Conservation (phyloP, 2,329 filamentous ascomycete genomes). For the Pseudogymnoascus sp. region DNA sequence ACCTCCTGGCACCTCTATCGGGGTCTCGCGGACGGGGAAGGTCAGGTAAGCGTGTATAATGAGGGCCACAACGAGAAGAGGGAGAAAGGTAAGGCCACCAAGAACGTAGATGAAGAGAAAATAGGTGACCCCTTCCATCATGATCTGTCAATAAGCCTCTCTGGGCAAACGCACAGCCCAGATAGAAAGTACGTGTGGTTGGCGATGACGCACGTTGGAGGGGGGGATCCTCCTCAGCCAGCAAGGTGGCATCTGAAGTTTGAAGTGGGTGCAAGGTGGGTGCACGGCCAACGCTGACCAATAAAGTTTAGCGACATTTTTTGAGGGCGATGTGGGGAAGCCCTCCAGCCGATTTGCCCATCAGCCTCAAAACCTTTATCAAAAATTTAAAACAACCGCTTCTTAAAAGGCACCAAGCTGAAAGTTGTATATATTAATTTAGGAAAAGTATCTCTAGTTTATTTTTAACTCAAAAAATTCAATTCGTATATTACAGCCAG, state of each 20-base stretch:
- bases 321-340: background rate
- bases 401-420: background rate
- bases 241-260: conserved; percentile 8
- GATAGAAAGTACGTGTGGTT: background rate
- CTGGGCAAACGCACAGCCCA: background rate
- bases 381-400: background rate
- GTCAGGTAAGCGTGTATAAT: conserved; percentile 62
- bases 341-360: background rate
- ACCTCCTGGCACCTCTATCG: conserved; percentile 29
- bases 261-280: background rate
- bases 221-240: conserved; percentile 1
- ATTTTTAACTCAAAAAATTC: background rate
- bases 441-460: background rate
- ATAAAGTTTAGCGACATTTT: conserved; percentile 4
- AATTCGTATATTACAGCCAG: background rate
- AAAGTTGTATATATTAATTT: background rate
- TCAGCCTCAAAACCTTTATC: background rate
- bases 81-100: conserved; percentile 7
- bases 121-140: conserved; percentile 9
- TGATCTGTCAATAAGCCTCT: conserved; percentile 5
- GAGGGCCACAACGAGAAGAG: conserved; percentile 27
- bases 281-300: background rate
- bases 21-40: conserved; percentile 45
- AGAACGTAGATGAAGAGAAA: conserved; percentile 6
- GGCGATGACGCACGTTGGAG: background rate